Evolutionary conservation across 805 yeast genomes (phyloP).

Genomic region (Teunomyces aglyptinius): DNA sequence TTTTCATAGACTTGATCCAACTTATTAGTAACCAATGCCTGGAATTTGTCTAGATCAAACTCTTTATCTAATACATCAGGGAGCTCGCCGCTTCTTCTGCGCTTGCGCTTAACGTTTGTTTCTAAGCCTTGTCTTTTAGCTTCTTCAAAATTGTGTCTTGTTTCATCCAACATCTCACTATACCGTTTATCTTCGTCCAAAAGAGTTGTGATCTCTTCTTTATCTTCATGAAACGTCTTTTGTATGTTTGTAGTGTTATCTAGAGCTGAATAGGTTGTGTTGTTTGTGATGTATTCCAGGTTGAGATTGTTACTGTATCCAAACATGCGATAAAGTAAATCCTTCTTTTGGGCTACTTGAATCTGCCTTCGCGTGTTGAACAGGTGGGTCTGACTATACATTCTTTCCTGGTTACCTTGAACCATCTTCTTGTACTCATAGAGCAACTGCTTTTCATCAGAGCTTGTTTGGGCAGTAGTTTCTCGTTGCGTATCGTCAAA

Average conservation of each 20-base stretch:
- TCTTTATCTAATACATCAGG: slow-evolving; percentile 2
- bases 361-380: slow-evolving; percentile 35
- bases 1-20: slow-evolving; percentile 18
- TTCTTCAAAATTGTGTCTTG: slow-evolving; percentile 16
- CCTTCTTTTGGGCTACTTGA: slow-evolving; percentile 41
- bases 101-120: slow-evolving; percentile 8
- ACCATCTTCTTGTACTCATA: slow-evolving; percentile 13
- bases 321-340: slow-evolving; percentile 35
- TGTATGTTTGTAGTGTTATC: slow-evolving; percentile 37
- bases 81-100: slow-evolving; percentile 1
- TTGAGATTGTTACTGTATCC: slow-evolving; percentile 39
- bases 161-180: slow-evolving; percentile 22
- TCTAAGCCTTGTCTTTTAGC: slow-evolving; percentile 7
- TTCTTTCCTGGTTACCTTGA: slow-evolving; percentile 31
- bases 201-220: slow-evolving; percentile 34
- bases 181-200: slow-evolving; percentile 34
- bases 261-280: slow-evolving; percentile 36
- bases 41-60: slow-evolving; percentile 24
- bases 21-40: slow-evolving; percentile 18
- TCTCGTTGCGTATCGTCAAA: slow-evolving; percentile 4
- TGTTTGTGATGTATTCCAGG: slow-evolving; percentile 40
- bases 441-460: slow-evolving; percentile 9
- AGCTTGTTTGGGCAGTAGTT: not conserved
- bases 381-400: slow-evolving; percentile 33
- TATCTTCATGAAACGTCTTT: slow-evolving; percentile 41